Conservation (phyloP, 306 rosid species). For the Cucumis cinereus region DNA sequence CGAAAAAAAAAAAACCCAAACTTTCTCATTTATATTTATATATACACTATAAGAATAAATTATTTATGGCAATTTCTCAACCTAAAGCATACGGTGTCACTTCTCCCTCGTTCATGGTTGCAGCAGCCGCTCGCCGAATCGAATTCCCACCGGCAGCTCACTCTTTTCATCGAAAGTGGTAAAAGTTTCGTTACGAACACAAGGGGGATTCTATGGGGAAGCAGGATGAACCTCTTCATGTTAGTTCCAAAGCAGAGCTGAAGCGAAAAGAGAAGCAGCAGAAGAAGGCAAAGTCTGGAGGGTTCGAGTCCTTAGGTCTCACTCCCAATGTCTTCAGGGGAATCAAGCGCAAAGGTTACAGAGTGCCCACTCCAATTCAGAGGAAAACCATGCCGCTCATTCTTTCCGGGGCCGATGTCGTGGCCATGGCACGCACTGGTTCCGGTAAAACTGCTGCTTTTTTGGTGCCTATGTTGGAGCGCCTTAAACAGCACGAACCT, state of each 20-base stretch:
- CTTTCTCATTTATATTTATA: no score
- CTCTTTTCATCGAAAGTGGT: neutral
- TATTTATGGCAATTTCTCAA: no score
- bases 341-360: slow-evolving; percentile 77
- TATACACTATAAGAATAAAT: no score
- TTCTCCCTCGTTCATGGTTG: no score
- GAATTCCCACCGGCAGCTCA: no score
- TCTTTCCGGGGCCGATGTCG: slow-evolving; percentile 72
- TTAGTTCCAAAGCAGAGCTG: slow-evolving; percentile 42
- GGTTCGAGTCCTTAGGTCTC: slow-evolving; percentile 69
- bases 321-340: slow-evolving; percentile 46
- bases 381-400: slow-evolving; percentile 88
- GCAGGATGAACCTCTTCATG: neutral
- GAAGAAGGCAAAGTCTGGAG: slow-evolving; percentile 69
- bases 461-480: slow-evolving; percentile 79
- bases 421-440: slow-evolving; percentile 97
- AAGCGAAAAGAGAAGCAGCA: slow-evolving; percentile 31
- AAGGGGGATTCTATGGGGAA: neutral
- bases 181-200: neutral
- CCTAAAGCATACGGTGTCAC: no score
- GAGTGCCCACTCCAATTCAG: slow-evolving; percentile 89
- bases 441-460: slow-evolving; percentile 97
- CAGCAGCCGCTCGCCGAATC: no score
- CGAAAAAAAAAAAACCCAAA: no score
- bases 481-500: slow-evolving; percentile 58